Conservation (phyloP, 2,329 filamentous ascomycete species). For the Simplicillium sp. region DNA sequence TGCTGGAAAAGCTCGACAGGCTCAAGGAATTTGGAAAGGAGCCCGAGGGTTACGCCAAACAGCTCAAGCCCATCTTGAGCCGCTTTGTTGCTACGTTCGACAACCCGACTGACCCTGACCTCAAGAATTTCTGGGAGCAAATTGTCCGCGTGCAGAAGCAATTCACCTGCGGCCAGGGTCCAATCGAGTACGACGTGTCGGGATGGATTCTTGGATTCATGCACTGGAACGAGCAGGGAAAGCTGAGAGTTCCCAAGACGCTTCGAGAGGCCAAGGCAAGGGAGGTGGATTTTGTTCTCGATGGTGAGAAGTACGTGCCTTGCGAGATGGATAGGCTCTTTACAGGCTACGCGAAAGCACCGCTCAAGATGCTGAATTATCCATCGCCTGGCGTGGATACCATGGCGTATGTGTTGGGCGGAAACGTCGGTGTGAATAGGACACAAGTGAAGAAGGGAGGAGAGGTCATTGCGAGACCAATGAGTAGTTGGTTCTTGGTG, state of each 20-base stretch:
- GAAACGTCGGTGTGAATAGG: slow-evolving; percentile 24
- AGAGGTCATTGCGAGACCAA: slow-evolving; percentile 20
- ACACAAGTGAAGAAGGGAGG: slow-evolving; percentile 9
- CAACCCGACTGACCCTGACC: slow-evolving; percentile 20
- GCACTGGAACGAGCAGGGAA: slow-evolving; percentile 30
- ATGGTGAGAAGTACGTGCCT: slow-evolving; percentile 16
- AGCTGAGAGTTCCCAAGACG: background rate
- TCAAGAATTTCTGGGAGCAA: slow-evolving; percentile 31
- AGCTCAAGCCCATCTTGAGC: slow-evolving; percentile 32
- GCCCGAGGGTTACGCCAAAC: slow-evolving; percentile 23
- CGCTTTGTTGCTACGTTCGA: slow-evolving; percentile 36
- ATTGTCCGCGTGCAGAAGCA: slow-evolving; percentile 25
- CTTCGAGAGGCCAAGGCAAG: no score
- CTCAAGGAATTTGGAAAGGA: slow-evolving; percentile 33
- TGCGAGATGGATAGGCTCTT: slow-evolving; percentile 18
- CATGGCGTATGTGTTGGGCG: slow-evolving; percentile 25
- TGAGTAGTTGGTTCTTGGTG: slow-evolving; percentile 12
- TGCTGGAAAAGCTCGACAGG: slow-evolving; percentile 31
- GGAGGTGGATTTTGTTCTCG: slow-evolving; percentile 8
- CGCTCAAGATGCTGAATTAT: slow-evolving; percentile 26
- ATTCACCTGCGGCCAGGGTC: slow-evolving; percentile 17
- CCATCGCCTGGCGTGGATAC: slow-evolving; percentile 14
- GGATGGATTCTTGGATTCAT: slow-evolving; percentile 41
- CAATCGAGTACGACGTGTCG: slow-evolving; percentile 24
- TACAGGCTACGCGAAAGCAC: slow-evolving; percentile 28